A percentile compares a stretch with the other conserved stretches of the same genome.
Conservation (phyloP, 108 stramenopile genomes). For the Epithemia pelagica region DNA sequence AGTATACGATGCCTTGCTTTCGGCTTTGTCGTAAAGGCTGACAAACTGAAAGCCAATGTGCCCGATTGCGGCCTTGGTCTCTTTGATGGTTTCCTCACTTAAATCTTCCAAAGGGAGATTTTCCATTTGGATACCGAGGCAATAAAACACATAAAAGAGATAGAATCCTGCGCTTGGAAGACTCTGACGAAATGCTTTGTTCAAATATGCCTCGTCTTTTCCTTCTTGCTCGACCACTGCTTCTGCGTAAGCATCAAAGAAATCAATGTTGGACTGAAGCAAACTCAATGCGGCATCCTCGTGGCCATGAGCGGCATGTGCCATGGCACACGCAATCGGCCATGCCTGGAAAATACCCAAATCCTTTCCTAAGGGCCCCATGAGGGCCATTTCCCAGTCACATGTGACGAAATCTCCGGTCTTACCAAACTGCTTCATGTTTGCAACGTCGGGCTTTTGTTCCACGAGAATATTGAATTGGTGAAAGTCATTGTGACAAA, state of each 20-base stretch:
- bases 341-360: not conserved
- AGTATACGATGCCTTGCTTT: too few relatives aligned
- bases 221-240: too few relatives aligned
- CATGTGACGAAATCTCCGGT: not conserved
- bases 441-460: not conserved
- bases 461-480: conserved; percentile 2
- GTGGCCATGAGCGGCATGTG: not conserved
- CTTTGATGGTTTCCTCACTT: not conserved
- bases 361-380: not conserved
- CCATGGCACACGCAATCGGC: not conserved
- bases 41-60: not conserved
- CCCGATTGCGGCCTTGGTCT: not conserved
- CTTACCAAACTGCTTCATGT: not conserved
- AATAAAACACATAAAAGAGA: not conserved
- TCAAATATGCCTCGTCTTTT: too few relatives aligned
- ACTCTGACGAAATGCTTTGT: too few relatives aligned
- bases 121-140: not conserved
- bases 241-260: too few relatives aligned
- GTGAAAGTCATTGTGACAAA: not conserved
- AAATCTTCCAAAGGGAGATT: not conserved
- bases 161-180: too few relatives aligned
- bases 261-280: not conserved
- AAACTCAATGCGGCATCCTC: not conserved
- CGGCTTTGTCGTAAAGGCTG: too few relatives aligned
- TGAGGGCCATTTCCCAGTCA: conserved; percentile 3